A percentile compares a stretch with the other conserved stretches of the same genome.
Conservation (phyloP, 352 stramenopile genomes). For the Globisporangium yorkense region DNA sequence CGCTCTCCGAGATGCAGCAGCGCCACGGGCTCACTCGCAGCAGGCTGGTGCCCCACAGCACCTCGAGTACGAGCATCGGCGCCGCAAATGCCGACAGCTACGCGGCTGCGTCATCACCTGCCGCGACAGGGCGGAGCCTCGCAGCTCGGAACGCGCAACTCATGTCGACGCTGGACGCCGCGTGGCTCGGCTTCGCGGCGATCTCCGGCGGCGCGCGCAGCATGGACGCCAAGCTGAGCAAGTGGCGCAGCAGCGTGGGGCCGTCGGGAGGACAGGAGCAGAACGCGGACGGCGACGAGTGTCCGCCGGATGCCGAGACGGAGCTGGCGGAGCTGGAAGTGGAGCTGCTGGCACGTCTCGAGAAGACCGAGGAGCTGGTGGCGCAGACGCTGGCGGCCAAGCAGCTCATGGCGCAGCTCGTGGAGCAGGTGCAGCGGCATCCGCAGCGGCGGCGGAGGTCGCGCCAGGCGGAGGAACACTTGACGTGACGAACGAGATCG, state of each 20-base stretch:
- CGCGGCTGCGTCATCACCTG: background rate
- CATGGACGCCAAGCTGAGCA: slow-evolving; percentile 13
- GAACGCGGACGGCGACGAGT: slow-evolving; percentile 1
- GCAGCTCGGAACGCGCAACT: slow-evolving; percentile 17
- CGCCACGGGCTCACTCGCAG: background rate
- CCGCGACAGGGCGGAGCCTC: slow-evolving; percentile 3
- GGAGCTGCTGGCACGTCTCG: slow-evolving; percentile 15
- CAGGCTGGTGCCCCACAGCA: background rate
- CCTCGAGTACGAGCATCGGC: too few species aligned
- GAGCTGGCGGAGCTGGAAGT: slow-evolving; percentile 16
- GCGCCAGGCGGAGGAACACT: too few species aligned
- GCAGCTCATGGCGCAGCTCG: slow-evolving; percentile 21
- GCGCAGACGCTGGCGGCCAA: slow-evolving; percentile 20
- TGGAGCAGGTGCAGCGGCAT: slow-evolving; percentile 10
- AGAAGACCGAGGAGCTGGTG: slow-evolving; percentile 20
- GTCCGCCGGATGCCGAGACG: background rate
- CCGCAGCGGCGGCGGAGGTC: background rate
- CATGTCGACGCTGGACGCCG: slow-evolving; percentile 24
- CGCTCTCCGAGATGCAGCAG: slow-evolving; percentile 12
- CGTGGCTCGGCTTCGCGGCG: slow-evolving; percentile 28
- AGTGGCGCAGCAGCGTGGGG: background rate
- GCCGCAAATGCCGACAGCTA: background rate
- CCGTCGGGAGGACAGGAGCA: background rate
- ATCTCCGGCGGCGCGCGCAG: slow-evolving; percentile 21
- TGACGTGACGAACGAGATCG: slow-evolving; percentile 10